Base-by-base conservation (phyloP, 2,329 filamentous ascomycete species). In the Botrytis cinerea region DNA sequence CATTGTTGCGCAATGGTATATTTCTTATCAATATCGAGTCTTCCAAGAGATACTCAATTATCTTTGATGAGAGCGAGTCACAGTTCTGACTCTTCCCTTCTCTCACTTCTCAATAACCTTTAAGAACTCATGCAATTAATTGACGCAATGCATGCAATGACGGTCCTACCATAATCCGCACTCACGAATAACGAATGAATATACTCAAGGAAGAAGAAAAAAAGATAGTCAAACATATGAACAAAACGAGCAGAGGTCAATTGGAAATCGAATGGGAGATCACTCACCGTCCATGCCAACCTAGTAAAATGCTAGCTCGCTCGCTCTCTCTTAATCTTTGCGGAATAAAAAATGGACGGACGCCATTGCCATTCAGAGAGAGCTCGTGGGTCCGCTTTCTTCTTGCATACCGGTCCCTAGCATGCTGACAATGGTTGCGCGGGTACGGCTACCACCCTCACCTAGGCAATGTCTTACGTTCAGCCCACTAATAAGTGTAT, bases 1-100 rank as follows among this genome's bases (percentile, higher is more conserved):
- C 79, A 81, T 81, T 9, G 66, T 74, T 73, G 57, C 22, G 51
- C 25, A n/a, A n/a, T 32, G 20, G 28, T 57, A 59, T 45, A 18
- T 43, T 32, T 20, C 48, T 57, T 28, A 68, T 54, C 64, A 57
- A 12, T 28, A n/a, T 32, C 64, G 28, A 70, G 25, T 43, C 25
- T 46, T 60, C 10, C 20, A 32, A 46, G 40, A 40, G 38, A 61
- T 45, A n/a, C 9, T 25, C 32, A 18, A 28, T 45, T 59, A 16
- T 43, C 8, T 32, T 59, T 70, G 51, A 70, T 45, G 43, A 54
- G 59, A 64, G 32, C 51, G 59, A 64, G 32, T 59, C 59, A 35
- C 43, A 28, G n/a, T 67, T 38, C 8, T 38, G 28, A 67, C 22
- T 72, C 61, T 48, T 72, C 28, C n/a, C 32, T 69, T 12, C n/a